Percentiles rank a stretch among this genome's conserved stretches.
Conservation (phyloP, 768 basidiomycete species). For the Kwoniella newhampshirensis region DNA sequence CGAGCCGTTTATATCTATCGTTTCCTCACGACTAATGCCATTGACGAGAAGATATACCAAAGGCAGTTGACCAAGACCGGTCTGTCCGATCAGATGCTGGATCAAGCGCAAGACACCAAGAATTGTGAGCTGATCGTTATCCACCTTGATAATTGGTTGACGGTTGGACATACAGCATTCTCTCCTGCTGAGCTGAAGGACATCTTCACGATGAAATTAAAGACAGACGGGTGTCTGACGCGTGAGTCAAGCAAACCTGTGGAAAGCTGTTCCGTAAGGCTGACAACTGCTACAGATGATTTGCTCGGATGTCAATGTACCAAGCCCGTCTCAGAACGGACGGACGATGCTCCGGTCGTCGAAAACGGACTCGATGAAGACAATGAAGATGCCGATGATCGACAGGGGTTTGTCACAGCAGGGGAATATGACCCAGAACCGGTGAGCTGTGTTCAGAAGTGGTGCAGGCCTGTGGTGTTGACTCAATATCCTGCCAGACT, state of each 20-base stretch:
- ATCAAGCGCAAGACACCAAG: constrained; percentile 71
- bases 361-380: constrained; percentile 19
- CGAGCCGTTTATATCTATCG: constrained; percentile 73
- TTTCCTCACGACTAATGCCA: constrained; percentile 62
- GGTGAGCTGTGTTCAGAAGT: constrained; percentile 27
- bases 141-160: neutral
- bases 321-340: constrained; percentile 41
- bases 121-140: constrained; percentile 58
- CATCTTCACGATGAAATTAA: constrained; percentile 80
- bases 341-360: constrained; percentile 26
- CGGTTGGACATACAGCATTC: constrained; percentile 35
- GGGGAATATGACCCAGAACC: constrained; percentile 46
- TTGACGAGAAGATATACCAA: constrained; percentile 64
- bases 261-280: neutral
- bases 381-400: constrained; percentile 31
- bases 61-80: constrained; percentile 92
- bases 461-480: too few species aligned
- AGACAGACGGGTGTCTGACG: constrained; percentile 76
- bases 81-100: constrained; percentile 65
- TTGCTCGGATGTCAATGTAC: constrained; percentile 71
- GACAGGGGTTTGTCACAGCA: constrained; percentile 39
- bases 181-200: constrained; percentile 69
- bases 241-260: constrained; percentile 50
- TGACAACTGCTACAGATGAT: constrained; percentile 60
- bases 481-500: constrained; percentile 31